Evolutionary conservation across 1,284 basidiomycete genomes (phyloP).

Genomic region (Boletus smithii): DNA sequence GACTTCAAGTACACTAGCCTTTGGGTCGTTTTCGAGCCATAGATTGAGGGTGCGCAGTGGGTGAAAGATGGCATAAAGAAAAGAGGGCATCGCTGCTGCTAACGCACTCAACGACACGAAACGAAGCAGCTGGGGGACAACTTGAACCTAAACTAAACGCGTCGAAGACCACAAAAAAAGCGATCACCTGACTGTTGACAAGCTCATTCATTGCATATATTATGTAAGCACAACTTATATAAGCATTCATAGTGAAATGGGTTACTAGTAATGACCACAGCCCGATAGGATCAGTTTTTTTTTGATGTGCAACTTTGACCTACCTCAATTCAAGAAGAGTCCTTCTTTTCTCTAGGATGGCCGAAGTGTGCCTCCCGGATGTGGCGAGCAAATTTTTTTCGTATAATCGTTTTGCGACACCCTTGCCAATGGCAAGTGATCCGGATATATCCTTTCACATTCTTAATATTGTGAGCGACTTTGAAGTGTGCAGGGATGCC

Average conservation of each 20-base stretch:
- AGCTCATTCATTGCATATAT: no score
- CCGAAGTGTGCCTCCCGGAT: slow-evolving; percentile 1
- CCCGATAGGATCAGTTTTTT: no score
- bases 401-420: accelerated
- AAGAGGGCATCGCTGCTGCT: slow-evolving; percentile 28
- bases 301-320: not conserved
- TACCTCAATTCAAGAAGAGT: not conserved
- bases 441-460: accelerated
- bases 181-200: slow-evolving; percentile 22
- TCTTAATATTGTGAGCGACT: not conserved
- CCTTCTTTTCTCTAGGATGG: slow-evolving; percentile 1
- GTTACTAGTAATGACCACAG: no score
- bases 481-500: not conserved
- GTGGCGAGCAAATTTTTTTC: slow-evolving; percentile 14
- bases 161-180: slow-evolving; percentile 9
- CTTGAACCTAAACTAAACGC: slow-evolving; percentile 7
- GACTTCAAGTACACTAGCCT: slow-evolving; percentile 49
- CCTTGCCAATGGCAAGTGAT: not conserved
- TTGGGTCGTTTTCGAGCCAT: slow-evolving; percentile 43
- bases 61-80: slow-evolving; percentile 50
- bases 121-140: slow-evolving; percentile 7
- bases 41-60: slow-evolving; percentile 47
- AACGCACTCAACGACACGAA: slow-evolving; percentile 1
- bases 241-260: no score
- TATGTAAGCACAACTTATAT: no score